Percentiles rank a stretch among this genome's conserved stretches.
These are phyloP conservation scores for Picochlorum sp. DNA, from an alignment of 139 green algal species.

Conservation along the genomic window DNA sequence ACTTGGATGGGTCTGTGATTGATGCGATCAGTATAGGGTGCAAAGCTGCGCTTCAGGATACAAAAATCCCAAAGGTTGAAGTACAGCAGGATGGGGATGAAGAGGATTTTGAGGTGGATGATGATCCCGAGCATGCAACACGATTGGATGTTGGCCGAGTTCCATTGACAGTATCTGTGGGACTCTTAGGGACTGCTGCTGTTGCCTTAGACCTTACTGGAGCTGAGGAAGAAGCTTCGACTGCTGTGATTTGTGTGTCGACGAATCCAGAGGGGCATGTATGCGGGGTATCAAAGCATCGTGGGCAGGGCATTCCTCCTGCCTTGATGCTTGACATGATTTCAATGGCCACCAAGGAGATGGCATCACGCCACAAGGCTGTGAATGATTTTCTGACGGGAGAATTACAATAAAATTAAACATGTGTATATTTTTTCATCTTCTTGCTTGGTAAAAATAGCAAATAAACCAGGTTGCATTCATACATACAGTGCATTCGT, in stretches of 20 bases:
- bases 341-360: conserved; percentile 14
- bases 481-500: neutral
- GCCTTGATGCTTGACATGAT: conserved; percentile 28
- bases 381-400: conserved; percentile 2
- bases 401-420: neutral
- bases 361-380: conserved; percentile 10
- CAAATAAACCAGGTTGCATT: too few relatives aligned
- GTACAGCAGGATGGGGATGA: conserved; percentile 13
- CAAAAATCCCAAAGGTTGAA: conserved; percentile 9
- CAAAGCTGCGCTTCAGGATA: conserved; percentile 19
- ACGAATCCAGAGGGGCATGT: conserved; percentile 19
- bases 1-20: conserved; percentile 69
- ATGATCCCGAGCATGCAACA: conserved; percentile 6
- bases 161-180: conserved; percentile 6
- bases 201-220: conserved; percentile 4
- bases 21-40: conserved; percentile 64
- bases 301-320: conserved; percentile 10
- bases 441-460: too few relatives aligned
- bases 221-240: conserved; percentile 8
- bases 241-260: conserved; percentile 26
- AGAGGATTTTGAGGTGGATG: conserved; percentile 18
- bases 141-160: conserved; percentile 5
- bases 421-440: too few relatives aligned
- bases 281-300: conserved; percentile 31
- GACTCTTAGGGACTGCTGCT: neutral